phyloP scores from a whole-genome alignment of 805 yeast species.

The Candida vaughaniae region DNA sequence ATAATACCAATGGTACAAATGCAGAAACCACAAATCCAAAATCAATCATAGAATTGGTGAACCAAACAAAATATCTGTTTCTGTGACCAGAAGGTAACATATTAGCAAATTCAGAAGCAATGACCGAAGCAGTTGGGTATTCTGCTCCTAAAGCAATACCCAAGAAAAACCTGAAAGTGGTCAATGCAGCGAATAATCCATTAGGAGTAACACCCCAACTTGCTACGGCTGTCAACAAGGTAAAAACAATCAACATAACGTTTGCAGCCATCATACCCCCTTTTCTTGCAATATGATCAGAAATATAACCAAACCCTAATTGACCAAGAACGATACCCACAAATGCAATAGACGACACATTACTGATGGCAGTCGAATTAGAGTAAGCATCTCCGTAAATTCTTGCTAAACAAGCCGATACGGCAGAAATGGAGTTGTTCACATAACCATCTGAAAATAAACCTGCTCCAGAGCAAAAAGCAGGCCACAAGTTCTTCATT shows the following conservation, averaged over 20 bases:
- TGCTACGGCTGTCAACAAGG: conserved; percentile 77
- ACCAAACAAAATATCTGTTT: conserved; percentile 86
- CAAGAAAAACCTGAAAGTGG: conserved; percentile 80
- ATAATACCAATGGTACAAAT: conserved; percentile 79
- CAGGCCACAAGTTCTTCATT: conserved; percentile 51
- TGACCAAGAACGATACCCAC: conserved; percentile 92
- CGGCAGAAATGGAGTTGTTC: conserved; percentile 80
- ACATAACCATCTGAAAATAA: conserved; percentile 91
- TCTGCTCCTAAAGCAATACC: conserved; percentile 96
- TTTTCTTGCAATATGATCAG: conserved; percentile 81
- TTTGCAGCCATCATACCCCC: conserved; percentile 82
- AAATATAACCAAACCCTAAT: conserved; percentile 72
- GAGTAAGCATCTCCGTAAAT: conserved; percentile 67
- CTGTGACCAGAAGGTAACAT: conserved; percentile 76
- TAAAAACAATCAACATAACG: conserved; percentile 67
- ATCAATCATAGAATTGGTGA: conserved; percentile 87
- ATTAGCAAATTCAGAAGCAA: conserved; percentile 88
- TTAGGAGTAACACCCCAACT: conserved; percentile 75
- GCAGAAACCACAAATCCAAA: conserved; percentile 80
- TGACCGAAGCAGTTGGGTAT: conserved; percentile 91
- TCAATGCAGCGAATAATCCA: conserved; percentile 81
- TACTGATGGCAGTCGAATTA: conserved; percentile 66
- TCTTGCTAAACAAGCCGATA: conserved; percentile 61
- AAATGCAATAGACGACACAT: conserved; percentile 84
- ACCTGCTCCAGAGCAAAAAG: conserved; percentile 87